Evolutionary conservation across 116 monocot genomes (phyloP), one percentile per base, ranked within the genome.

Genomic region (Papilionanthe hybrid): DNA sequence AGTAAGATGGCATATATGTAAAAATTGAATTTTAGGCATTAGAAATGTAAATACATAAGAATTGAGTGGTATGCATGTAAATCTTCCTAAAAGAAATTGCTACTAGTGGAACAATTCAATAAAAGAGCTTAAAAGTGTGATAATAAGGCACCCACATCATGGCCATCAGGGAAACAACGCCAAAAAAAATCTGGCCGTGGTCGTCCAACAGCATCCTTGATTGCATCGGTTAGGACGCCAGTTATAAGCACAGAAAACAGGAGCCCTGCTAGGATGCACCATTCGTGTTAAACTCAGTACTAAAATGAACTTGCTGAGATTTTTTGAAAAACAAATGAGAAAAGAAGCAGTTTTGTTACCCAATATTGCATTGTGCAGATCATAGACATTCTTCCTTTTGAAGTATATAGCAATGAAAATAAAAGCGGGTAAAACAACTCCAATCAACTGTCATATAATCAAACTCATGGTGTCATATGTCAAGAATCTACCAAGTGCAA

Each of bases 121-220:
- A 15, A 28, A 29, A 9, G 27, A 37, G 3, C 37, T 37, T 4
- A 37, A 69, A 32, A 69, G 6, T 32, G 69, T 56, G 42, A 29
- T 48, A 78, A 18, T 13, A 27, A 5, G 56, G 44, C 13, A 75
- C 82, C 48, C 17, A 92, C 96, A 48, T 84, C 90, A 67, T 81
- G 78, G 56, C 92, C 92, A 86, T 95, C 91, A 81, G 91, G 92
- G 75, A 92, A 95, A 75, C 92, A 95, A 3, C 93, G 89, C 92
- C 89, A 93, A 42, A 89, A 95, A 77, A 95, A 95, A 84, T 95
- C 86, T 19, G 95, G 95, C 7, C 93, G 81, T 58, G 95, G 95
- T 75, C 95, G 78, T 27, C 95, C 95, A 82, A 95, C 91, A 22
- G 84, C 84, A 84, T 86, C 91, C 84, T 95, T 95, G 48, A 95